Conservation (phyloP, 2,329 filamentous ascomycete species). For the Chrysoporthe austroafricana region DNA sequence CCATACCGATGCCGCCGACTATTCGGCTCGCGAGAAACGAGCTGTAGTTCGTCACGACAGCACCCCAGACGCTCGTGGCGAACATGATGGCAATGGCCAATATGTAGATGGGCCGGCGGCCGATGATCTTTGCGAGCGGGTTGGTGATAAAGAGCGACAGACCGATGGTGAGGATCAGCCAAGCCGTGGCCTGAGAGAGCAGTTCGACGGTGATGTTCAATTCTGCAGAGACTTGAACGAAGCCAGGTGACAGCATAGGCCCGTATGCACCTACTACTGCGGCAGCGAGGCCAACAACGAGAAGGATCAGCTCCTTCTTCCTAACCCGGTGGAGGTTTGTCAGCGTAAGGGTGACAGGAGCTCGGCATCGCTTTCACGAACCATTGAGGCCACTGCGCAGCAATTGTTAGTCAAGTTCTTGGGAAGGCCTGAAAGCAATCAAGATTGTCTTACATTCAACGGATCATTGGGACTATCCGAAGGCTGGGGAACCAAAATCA, state of each 20-base stretch:
- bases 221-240: conserved; percentile 48
- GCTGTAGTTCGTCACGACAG: conserved; percentile 45
- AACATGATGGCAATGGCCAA: conserved; percentile 52
- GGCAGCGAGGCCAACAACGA: conserved; percentile 50
- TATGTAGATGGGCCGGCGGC: conserved; percentile 54
- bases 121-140: conserved; percentile 54
- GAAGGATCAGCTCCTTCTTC: conserved; percentile 48
- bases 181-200: conserved; percentile 50
- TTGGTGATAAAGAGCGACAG: conserved; percentile 54
- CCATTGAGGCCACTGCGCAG: conserved; percentile 44
- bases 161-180: conserved; percentile 53
- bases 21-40: conserved; percentile 52
- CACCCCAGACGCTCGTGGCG: conserved; percentile 52
- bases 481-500: conserved; percentile 50
- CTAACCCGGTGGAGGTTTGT: not conserved
- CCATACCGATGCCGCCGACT: conserved; percentile 53
- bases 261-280: conserved; percentile 55
- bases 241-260: conserved; percentile 55
- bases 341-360: not conserved
- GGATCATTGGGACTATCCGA: conserved; percentile 54
- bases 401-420: conserved; percentile 28
- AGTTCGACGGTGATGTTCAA: conserved; percentile 48
- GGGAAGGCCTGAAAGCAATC: conserved; percentile 34
- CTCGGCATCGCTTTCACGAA: conserved; percentile 7
- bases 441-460: conserved; percentile 38